Evolutionary conservation across 495 filamentous ascomycete genomes (phyloP), one percentile per base, ranked within the genome.

Genomic region (Podospora sp.): DNA sequence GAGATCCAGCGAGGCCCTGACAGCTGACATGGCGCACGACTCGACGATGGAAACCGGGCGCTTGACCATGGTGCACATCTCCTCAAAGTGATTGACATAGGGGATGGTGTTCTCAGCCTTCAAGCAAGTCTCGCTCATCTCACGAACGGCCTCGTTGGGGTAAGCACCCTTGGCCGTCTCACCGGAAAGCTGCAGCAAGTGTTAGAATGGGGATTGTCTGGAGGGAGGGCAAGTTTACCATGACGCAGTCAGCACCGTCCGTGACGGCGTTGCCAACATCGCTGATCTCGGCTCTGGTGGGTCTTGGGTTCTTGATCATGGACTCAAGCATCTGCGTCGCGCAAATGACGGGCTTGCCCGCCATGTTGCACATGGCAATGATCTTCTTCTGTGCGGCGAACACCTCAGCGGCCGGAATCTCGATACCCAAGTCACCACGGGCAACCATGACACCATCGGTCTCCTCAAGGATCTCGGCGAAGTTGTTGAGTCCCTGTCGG

Each of bases 331-430:
- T 84, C 72, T 84, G 82, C 8, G 82, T 84, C 60, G 92, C 92
- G 71, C 94, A 97, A 77, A 98, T 97, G 75, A 93, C 92, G 68
- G 95, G 95, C 87, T 99, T 99, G 78, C 96, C 95, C 72, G 94
- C 94, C 76, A 97, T 90, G 86, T 99, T 99, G 87, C 96, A 98
- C 89, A 97, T 98, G 78, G 94, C 92, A 81, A 98, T 98, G 90
- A 99, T 94, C 92, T 98, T 98, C 89, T 99, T 99, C 86, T 99
- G 95, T 57, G 95, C 95, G 69, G 96, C 90, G 82, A 98, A 99
- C 63, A 99, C 95, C 86, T 99, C 96, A 62, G 94, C 92, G 46
- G 96, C 93, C 21, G 95, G 93, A 75, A 99, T 99, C 81, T 99
- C 95, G 69, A 99, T 99, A 83, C 95, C 95, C 49, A 99, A 84